Evolutionary conservation across 164 flowering plant genomes (phyloP).

Genomic region (Litsea cubeba): DNA sequence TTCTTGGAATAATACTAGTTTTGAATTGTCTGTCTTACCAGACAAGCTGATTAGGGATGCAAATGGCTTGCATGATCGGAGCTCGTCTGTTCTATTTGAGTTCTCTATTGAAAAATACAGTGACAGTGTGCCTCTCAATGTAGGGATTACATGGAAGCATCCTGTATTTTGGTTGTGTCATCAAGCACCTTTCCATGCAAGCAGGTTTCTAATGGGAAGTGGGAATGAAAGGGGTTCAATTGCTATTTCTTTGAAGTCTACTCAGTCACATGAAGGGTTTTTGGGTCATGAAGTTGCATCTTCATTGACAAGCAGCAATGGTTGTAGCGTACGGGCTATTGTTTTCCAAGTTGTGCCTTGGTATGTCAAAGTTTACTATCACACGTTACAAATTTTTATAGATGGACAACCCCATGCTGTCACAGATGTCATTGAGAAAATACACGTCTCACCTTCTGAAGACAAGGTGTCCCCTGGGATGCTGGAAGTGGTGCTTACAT

Average conservation of each 20-base stretch:
- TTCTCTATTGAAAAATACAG: conserved; percentile 44
- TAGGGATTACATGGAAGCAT: conserved; percentile 69
- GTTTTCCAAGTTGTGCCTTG: conserved; percentile 94
- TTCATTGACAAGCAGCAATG: conserved; percentile 17
- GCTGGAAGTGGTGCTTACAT: conserved; percentile 68
- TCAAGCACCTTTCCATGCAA: conserved; percentile 71
- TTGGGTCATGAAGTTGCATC: conserved; percentile 12
- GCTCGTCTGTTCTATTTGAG: conserved; percentile 44
- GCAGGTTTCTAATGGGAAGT: conserved; percentile 90
- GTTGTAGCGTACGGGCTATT: conserved; percentile 46
- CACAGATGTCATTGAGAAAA: conserved; percentile 47
- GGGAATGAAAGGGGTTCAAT: conserved; percentile 97
- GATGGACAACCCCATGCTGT: conserved; percentile 45
- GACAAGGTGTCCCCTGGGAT: conserved; percentile 86
- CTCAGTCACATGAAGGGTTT: conserved; percentile 16
- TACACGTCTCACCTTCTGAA: conserved; percentile 85
- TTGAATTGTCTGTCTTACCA: conserved; percentile 61
- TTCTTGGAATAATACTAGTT: conserved; percentile 30
- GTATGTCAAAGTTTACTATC: conserved; percentile 92
- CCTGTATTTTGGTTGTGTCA: conserved; percentile 72
- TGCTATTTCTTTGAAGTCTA: conserved; percentile 65
- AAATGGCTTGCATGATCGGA: conserved; percentile 21
- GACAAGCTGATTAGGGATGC: conserved; percentile 45
- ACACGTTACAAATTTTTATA: conserved; percentile 54
- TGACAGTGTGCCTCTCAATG: conserved; percentile 50